A percentile compares a stretch with the other conserved stretches of the same genome.
phyloP scores from a whole-genome alignment of 2,329 filamentous ascomycete species.

The Phialophora verrucosa region DNA sequence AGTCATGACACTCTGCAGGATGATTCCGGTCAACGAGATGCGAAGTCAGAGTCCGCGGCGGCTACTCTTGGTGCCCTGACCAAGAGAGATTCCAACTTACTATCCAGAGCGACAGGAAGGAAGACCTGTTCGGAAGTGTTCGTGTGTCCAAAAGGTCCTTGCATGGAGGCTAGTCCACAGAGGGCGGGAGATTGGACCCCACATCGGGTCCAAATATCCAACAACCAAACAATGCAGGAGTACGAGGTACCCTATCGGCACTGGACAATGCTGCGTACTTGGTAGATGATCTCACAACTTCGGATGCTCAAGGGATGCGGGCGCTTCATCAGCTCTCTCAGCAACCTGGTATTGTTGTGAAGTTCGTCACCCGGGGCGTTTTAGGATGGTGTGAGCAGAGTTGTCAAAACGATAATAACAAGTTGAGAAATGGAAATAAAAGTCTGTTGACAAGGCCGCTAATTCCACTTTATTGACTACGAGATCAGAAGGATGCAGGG shows the following conservation, averaged over 20 bases:
- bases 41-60: not conserved
- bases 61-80: not conserved
- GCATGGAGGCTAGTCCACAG: not conserved
- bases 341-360: not conserved
- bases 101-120: not conserved
- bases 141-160: slow-evolving; percentile 1
- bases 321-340: not conserved
- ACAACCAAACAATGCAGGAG: not conserved
- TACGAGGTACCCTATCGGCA: not conserved
- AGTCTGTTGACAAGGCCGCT: not conserved
- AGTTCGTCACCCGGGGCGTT: not conserved
- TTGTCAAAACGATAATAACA: not conserved
- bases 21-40: not conserved
- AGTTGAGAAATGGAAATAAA: not conserved
- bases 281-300: not conserved
- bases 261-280: not conserved
- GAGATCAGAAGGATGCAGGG: not conserved
- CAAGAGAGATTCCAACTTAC: not conserved
- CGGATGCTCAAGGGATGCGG: not conserved
- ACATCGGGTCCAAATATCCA: not conserved
- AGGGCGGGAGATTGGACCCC: not conserved
- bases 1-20: not conserved
- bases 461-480: not conserved
- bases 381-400: not conserved
- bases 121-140: not conserved